Evolutionary conservation across 768 basidiomycete genomes (phyloP), one percentile per base, ranked within the genome.

Genomic region (Kwoniella europaea): DNA sequence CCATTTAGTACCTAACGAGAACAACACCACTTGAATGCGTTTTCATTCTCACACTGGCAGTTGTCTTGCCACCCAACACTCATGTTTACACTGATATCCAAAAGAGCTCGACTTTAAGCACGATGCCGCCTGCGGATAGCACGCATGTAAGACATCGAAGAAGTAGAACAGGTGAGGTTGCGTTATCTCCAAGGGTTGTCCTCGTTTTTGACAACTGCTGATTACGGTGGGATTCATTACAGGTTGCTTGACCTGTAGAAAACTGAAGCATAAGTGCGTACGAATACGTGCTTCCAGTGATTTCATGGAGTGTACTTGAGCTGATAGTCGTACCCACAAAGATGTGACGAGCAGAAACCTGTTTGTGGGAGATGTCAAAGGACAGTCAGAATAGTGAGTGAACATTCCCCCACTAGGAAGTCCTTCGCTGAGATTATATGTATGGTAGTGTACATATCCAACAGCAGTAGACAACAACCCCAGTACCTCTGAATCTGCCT

Each of bases 201-300:
- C 35, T 35, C 35, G 5, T 35, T 35, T 9, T 35, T 35, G 35
- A 4, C 35, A 7, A 35, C 35, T 35, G 35, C 35, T 35, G 35
- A 35, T 35, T 35, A 7, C 35, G 35, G 35, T 35, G 35, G 35
- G 6, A 35, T 35, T 35, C 35, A 35, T 35, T 7, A 10, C 41
- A 65, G 63, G 63, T 42, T 65, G 63, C 41, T 22, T 65, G 13
- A 55, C 54, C 10, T 65, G 63, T 55, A 27, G 63, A 13, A 65
- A 65, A 65, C 10, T 44, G n/a, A 65, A 65, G 46, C 63, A 65
- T 18, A 65, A 65, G 63, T 65, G 9, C n/a, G 63, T 63, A n/a
- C 15, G n/a, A 35, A 35, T 35, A 35, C 35, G 35, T 35, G 35
- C 7, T 35, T 35, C 35, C 35, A 35, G 35, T 35, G 35, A 35